Evolutionary conservation across 495 filamentous ascomycete species (phyloP), one percentile per base, ranked within the genome.

Genomic region (Glarea lozoyensis): DNA sequence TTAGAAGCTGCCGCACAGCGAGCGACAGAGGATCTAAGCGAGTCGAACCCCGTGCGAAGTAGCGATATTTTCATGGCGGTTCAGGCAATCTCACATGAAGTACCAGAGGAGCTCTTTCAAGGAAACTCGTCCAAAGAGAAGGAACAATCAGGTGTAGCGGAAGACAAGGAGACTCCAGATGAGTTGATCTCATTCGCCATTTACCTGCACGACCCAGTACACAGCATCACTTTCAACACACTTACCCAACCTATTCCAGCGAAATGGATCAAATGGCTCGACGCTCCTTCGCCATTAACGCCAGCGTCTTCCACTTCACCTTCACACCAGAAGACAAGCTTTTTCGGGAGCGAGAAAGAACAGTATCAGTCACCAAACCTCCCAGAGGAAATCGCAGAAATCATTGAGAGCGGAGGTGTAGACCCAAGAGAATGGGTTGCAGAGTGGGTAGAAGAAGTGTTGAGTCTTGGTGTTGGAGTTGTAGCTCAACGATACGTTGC

Each of bases 401-500:
- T 97, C 48, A 75, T 97, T 43, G 79, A 89, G 55, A 73, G 66
- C 37, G 93, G 93, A 13, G 92, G 89, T 24, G 84, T 96, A 2
- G 92, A 98, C 59, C 92, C 92, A 0, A 71, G 92, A 30, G 92
- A 97, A 61, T 98, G 92, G 92, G 84, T 94, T 25, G 80, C 89
- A 0, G 93, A 97, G 60, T 98, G 92, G 92, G 73, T 98, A 4
- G 88, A 97, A 64, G 93, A 97, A 61, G 65, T 81, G 0, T 71
- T 98, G n/a, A 76, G 70, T 30, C 61, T 96, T 40, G 76, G 79
- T 3, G 74, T 88, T 1, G 93, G 92, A 4, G 63, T 94, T 15
- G 79, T 97, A 10, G 92, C 92, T n/a, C 92, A 98, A 70, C 69
- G 87, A 49, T 98, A 98, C 60, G 93, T 98, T 4, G 92, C 92